Conservation (phyloP, 2,329 filamentous ascomycete genomes). For the Mycosphaerella sp. region DNA sequence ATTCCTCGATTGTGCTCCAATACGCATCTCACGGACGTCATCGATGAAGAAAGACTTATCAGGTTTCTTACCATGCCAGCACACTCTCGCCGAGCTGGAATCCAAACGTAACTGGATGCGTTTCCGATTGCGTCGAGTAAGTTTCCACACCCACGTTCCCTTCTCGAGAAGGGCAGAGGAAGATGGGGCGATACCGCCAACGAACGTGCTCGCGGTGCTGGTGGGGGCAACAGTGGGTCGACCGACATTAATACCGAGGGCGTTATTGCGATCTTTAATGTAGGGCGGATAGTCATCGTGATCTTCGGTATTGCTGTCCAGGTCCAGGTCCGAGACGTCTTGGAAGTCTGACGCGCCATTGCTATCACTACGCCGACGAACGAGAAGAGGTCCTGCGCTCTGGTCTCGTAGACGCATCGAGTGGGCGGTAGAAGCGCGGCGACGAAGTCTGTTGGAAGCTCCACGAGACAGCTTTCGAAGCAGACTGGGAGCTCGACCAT, state of each 20-base stretch:
- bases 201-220: slow-evolving; percentile 30
- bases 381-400: slow-evolving; percentile 81
- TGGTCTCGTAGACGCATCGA: slow-evolving; percentile 69
- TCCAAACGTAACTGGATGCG: slow-evolving; percentile 73
- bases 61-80: slow-evolving; percentile 73
- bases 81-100: slow-evolving; percentile 75
- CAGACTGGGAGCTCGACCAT: slow-evolving; percentile 54
- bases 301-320: slow-evolving; percentile 50
- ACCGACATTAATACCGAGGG: slow-evolving; percentile 37
- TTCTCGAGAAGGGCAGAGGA: slow-evolving; percentile 70
- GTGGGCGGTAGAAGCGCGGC: slow-evolving; percentile 70
- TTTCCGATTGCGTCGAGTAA: slow-evolving; percentile 74
- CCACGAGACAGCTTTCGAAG: slow-evolving; percentile 82
- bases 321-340: slow-evolving; percentile 46
- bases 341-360: slow-evolving; percentile 56
- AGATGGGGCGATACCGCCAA: slow-evolving; percentile 57
- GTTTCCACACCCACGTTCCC: slow-evolving; percentile 71
- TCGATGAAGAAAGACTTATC: slow-evolving; percentile 89
- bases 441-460: slow-evolving; percentile 63
- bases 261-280: slow-evolving; percentile 33
- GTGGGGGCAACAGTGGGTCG: slow-evolving; percentile 31
- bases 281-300: slow-evolving; percentile 30
- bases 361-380: slow-evolving; percentile 83
- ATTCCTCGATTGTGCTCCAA: slow-evolving; percentile 75
- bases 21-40: slow-evolving; percentile 85